phyloP scores from a whole-genome alignment of 495 filamentous ascomycete species.

The Penicillium lagena region DNA sequence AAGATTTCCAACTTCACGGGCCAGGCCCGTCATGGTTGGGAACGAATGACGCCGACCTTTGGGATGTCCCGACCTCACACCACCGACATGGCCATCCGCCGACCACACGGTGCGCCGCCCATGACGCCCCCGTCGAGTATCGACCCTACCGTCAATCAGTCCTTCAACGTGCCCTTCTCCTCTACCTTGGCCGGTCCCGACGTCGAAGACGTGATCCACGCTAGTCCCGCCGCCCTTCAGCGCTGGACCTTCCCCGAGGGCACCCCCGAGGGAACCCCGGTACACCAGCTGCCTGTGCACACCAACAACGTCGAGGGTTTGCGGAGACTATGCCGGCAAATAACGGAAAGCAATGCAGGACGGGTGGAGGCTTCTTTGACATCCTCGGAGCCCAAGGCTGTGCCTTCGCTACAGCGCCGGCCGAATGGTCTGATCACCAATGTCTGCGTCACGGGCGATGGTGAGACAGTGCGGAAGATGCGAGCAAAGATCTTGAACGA shows the following conservation, averaged over 20 bases:
- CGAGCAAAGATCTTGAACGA: conserved; percentile 79
- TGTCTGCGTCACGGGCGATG: conserved; percentile 79
- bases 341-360: conserved; percentile 63
- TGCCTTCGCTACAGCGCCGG: conserved; percentile 56
- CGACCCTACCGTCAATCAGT: conserved; percentile 67
- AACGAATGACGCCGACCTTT: conserved; percentile 81
- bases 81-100: conserved; percentile 69
- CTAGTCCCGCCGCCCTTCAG: conserved; percentile 71
- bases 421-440: conserved; percentile 78
- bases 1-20: conserved; percentile 84
- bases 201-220: conserved; percentile 84
- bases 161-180: conserved; percentile 93
- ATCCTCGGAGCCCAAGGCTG: conserved; percentile 73
- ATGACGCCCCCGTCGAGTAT: conserved; percentile 57
- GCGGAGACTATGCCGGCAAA: conserved; percentile 67
- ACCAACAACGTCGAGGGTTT: conserved; percentile 73
- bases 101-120: conserved; percentile 58
- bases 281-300: conserved; percentile 84
- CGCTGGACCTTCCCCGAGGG: conserved; percentile 90
- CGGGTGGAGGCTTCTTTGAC: conserved; percentile 75
- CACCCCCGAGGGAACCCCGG: conserved; percentile 71
- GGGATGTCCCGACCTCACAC: conserved; percentile 68
- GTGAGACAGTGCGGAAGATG: conserved; percentile 77
- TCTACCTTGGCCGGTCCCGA: conserved; percentile 87
- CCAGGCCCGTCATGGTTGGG: conserved; percentile 82